Evolutionary conservation across 306 rosid genomes (phyloP).

Genomic region (Vigna unguiculata): DNA sequence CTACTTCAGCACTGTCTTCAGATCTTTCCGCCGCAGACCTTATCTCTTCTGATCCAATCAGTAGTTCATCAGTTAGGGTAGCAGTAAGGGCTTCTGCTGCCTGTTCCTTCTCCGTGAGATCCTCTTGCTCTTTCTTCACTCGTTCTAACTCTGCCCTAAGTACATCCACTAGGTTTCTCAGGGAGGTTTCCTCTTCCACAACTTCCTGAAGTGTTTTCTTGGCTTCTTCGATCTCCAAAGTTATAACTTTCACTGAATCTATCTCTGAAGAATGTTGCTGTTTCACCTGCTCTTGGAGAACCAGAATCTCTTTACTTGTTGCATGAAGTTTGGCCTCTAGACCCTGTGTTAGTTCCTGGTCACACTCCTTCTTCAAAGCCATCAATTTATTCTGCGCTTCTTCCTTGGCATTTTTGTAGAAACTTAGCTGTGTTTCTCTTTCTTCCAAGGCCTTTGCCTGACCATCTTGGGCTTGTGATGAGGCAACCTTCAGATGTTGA

Average conservation of each 20-base stretch:
- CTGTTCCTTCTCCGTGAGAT: conserved; percentile 49
- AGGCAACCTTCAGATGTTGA: conserved; percentile 59
- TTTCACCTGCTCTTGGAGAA: conserved; percentile 62
- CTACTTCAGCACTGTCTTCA: conserved; percentile 31
- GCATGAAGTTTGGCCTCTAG: conserved; percentile 65
- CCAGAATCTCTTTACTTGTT: conserved; percentile 66
- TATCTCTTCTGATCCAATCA: conserved; percentile 40
- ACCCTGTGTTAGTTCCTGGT: conserved; percentile 48
- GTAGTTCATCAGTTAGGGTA: conserved; percentile 41
- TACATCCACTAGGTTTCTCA: conserved; percentile 55
- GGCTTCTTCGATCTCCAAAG: conserved; percentile 72
- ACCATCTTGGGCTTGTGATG: conserved; percentile 60
- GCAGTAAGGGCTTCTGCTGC: conserved; percentile 52
- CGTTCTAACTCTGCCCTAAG: conserved; percentile 64
- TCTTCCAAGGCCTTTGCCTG: conserved; percentile 53
- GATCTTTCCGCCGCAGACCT: conserved; percentile 18
- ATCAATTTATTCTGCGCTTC: conserved; percentile 56
- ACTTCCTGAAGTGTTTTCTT: conserved; percentile 59
- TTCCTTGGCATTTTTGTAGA: conserved; percentile 53
- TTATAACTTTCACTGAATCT: conserved; percentile 59
- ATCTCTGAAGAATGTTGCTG: conserved; percentile 64
- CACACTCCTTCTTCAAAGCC: conserved; percentile 57
- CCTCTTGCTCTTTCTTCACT: conserved; percentile 60
- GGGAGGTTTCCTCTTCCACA: conserved; percentile 70
- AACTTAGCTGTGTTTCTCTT: conserved; percentile 46